Evolutionary conservation across 148 eudicot species (phyloP).

Genomic region (Dianthus caryophyllus): DNA sequence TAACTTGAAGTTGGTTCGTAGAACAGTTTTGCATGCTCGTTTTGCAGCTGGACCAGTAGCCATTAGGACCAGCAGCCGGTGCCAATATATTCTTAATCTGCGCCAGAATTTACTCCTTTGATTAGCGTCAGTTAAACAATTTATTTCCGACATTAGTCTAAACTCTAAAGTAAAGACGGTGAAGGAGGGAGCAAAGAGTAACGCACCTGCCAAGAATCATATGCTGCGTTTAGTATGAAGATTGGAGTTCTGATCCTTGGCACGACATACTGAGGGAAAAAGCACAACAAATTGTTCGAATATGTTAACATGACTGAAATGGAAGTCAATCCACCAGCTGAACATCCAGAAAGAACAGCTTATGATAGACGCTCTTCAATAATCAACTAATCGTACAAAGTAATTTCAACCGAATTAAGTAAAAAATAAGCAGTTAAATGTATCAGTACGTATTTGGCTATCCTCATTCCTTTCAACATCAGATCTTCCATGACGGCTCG

Average conservation of each 20-base stretch:
- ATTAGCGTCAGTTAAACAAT: conserved; percentile 1
- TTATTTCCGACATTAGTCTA: neutral
- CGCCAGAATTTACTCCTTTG: neutral
- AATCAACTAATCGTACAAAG: conserved; percentile 15
- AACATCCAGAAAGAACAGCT: conserved; percentile 93
- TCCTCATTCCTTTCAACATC: conserved; percentile 70
- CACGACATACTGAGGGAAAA: conserved; percentile 79
- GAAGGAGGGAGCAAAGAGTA: conserved; percentile 2
- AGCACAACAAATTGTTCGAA: conserved; percentile 47
- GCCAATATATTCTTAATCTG: conserved; percentile 87
- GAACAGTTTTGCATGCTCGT: conserved; percentile 67
- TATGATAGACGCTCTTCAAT: conserved; percentile 28
- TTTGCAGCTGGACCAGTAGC: conserved; percentile 77
- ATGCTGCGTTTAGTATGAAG: conserved; percentile 74
- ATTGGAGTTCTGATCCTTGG: conserved; percentile 56
- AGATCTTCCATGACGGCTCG: conserved; percentile 78
- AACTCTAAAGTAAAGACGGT: too few relatives aligned
- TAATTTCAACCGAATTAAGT: neutral
- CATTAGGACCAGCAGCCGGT: conserved; percentile 80
- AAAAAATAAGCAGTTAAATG: neutral
- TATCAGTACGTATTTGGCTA: conserved; percentile 58
- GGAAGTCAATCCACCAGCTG: conserved; percentile 94
- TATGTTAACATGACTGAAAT: conserved; percentile 28
- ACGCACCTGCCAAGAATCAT: conserved; percentile 96
- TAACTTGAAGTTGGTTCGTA: conserved; percentile 46